A percentile compares a stretch with the other conserved stretches of the same genome.
These are phyloP conservation scores for Hymenoscyphus infarciens DNA, from an alignment of 2,329 filamentous ascomycete species.

Conservation along the genomic window DNA sequence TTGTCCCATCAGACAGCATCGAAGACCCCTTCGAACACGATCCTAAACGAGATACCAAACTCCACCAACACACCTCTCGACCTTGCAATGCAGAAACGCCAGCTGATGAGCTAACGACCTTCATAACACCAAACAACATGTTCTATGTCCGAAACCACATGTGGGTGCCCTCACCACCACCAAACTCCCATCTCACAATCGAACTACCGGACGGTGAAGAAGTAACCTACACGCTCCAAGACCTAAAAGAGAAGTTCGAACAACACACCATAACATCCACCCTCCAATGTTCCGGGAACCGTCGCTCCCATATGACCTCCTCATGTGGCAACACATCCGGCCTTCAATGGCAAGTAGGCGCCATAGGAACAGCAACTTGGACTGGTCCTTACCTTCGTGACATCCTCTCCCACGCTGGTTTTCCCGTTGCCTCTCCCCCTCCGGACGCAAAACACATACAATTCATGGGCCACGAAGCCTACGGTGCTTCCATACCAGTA, in stretches of 20 bases:
- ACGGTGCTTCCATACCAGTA: slow-evolving; percentile 40
- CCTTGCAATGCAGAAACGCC: slow-evolving; percentile 63
- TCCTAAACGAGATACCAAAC: slow-evolving; percentile 47
- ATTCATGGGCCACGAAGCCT: slow-evolving; percentile 22
- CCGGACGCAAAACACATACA: slow-evolving; percentile 21
- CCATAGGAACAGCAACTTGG: slow-evolving; percentile 49
- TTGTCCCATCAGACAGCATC: slow-evolving; percentile 49
- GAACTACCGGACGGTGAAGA: slow-evolving; percentile 42
- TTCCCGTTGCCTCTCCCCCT: slow-evolving; percentile 28
- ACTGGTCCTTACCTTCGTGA: slow-evolving; percentile 45
- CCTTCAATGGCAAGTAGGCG: slow-evolving; percentile 46
- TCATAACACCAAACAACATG: slow-evolving; percentile 46
- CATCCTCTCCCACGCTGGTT: slow-evolving; percentile 42
- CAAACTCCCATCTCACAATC: slow-evolving; percentile 37
- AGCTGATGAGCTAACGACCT: slow-evolving; percentile 44
- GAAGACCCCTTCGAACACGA: slow-evolving; percentile 59
- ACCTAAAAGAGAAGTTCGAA: slow-evolving; percentile 42
- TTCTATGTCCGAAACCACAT: slow-evolving; percentile 54
- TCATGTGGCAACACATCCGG: slow-evolving; percentile 44
- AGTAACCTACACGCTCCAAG: slow-evolving; percentile 41
- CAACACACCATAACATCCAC: slow-evolving; percentile 46
- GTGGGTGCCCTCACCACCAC: slow-evolving; percentile 40
- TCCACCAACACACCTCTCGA: slow-evolving; percentile 50
- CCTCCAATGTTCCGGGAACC: slow-evolving; percentile 48
- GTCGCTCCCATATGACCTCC: slow-evolving; percentile 51